phyloP scores from a whole-genome alignment of 2,329 filamentous ascomycete genomes.

The Neoscytalidium dimidiatum region DNA sequence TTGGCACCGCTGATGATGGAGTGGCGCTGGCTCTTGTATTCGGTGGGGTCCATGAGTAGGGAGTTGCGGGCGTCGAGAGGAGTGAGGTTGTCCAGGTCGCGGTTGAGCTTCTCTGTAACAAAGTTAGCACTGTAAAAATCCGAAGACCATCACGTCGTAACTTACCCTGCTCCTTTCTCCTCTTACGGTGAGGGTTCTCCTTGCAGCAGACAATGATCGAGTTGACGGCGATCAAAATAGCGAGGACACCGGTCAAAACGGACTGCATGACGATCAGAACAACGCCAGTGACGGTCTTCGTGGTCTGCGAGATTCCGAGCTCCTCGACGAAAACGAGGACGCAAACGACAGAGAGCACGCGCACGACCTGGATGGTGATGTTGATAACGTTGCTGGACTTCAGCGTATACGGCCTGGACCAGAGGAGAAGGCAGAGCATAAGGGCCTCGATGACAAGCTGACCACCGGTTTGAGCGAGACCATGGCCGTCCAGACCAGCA shows the following conservation, averaged over 20 bases:
- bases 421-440: slow-evolving; percentile 78
- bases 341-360: slow-evolving; percentile 84
- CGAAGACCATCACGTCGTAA: slow-evolving; percentile 23
- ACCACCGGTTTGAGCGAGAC: slow-evolving; percentile 75
- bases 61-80: slow-evolving; percentile 86
- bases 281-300: slow-evolving; percentile 91
- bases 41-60: slow-evolving; percentile 68
- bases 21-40: slow-evolving; percentile 42
- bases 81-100: slow-evolving; percentile 79
- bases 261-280: slow-evolving; percentile 91
- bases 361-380: slow-evolving; percentile 84
- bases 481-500: slow-evolving; percentile 82
- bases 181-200: slow-evolving; percentile 86
- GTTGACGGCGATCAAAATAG: slow-evolving; percentile 86
- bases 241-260: slow-evolving; percentile 76
- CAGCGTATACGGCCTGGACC: slow-evolving; percentile 83
- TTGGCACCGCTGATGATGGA: slow-evolving; percentile 24
- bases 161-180: slow-evolving; percentile 87
- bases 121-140: slow-evolving; percentile 28
- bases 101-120: slow-evolving; percentile 69
- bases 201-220: slow-evolving; percentile 80
- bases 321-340: slow-evolving; percentile 94
- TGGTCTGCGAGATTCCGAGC: slow-evolving; percentile 84
- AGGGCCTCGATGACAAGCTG: slow-evolving; percentile 80
- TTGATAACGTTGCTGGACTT: slow-evolving; percentile 92